A percentile compares a stretch with the other conserved stretches of the same genome.
Conservation (phyloP, 306 rosid species). For the Carpinus viminea region DNA sequence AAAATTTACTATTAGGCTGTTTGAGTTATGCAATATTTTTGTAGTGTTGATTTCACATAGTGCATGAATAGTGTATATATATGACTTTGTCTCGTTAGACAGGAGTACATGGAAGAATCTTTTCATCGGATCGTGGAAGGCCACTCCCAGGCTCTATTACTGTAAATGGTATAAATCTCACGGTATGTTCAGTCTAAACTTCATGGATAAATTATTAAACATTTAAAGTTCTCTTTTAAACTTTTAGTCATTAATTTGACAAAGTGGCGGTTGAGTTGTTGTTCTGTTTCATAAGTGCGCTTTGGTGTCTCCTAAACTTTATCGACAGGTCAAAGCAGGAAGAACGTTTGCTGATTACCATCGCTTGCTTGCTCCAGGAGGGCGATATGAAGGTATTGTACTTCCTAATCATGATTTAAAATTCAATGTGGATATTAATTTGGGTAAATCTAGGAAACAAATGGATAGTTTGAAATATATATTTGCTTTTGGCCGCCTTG, state of each 20-base stretch:
- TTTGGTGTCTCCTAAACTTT: conserved; percentile 16
- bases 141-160: conserved; percentile 68
- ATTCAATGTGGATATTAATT: neutral
- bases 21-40: neutral
- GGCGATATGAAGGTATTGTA: conserved; percentile 62
- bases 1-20: neutral
- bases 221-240: neutral
- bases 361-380: conserved; percentile 65
- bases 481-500: neutral
- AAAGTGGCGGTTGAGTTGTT: conserved; percentile 21
- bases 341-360: conserved; percentile 59
- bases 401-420: conserved; percentile 5
- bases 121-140: conserved; percentile 75
- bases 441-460: neutral
- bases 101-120: conserved; percentile 88
- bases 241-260: conserved; percentile 12
- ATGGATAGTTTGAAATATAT: neutral
- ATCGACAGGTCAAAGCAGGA: conserved; percentile 60
- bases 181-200: conserved; percentile 41
- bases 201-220: neutral
- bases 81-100: conserved; percentile 48
- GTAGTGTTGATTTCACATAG: conserved; percentile 8
- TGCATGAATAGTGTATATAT: conserved; percentile 20
- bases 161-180: conserved; percentile 69
- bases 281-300: conserved; percentile 26